Conservation (phyloP, 305 asterid species). For the Caryopteris hybrid region DNA sequence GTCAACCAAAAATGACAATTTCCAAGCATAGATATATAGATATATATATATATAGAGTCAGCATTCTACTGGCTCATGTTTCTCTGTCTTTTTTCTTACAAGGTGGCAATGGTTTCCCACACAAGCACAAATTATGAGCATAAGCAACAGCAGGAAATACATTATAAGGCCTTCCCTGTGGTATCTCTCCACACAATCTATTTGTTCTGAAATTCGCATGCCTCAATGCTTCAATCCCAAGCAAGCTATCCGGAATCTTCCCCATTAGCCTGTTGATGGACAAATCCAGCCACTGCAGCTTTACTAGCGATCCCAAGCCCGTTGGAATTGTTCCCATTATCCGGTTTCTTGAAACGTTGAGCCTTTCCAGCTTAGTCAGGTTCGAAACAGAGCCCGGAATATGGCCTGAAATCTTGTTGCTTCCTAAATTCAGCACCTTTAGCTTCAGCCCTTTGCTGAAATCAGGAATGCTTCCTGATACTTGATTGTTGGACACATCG, state of each 20-base stretch:
- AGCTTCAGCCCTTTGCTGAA: conserved; percentile 32
- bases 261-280: conserved; percentile 56
- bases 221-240: conserved; percentile 41
- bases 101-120: conserved; percentile 71
- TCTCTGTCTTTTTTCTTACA: conserved; percentile 40
- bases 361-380: conserved; percentile 41
- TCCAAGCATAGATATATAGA: no score
- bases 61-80: conserved; percentile 1
- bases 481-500: conserved; percentile 58
- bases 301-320: conserved; percentile 45
- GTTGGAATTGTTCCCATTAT: conserved; percentile 67
- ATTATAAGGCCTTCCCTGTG: conserved; percentile 66
- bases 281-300: conserved; percentile 67
- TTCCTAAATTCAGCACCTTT: conserved; percentile 51
- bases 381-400: conserved; percentile 67
- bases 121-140: conserved; percentile 71
- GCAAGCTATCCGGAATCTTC: conserved; percentile 58
- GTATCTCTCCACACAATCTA: conserved; percentile 75
- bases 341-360: conserved; percentile 67
- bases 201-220: conserved; percentile 75
- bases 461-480: conserved; percentile 66
- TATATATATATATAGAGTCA: conserved; percentile 21
- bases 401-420: conserved; percentile 61
- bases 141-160: conserved; percentile 61
- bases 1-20: conserved; percentile 9